A percentile compares a stretch with the other conserved stretches of the same genome.
Conservation (phyloP, 2,329 filamentous ascomycete genomes). For the Lachnellula occidentalis region DNA sequence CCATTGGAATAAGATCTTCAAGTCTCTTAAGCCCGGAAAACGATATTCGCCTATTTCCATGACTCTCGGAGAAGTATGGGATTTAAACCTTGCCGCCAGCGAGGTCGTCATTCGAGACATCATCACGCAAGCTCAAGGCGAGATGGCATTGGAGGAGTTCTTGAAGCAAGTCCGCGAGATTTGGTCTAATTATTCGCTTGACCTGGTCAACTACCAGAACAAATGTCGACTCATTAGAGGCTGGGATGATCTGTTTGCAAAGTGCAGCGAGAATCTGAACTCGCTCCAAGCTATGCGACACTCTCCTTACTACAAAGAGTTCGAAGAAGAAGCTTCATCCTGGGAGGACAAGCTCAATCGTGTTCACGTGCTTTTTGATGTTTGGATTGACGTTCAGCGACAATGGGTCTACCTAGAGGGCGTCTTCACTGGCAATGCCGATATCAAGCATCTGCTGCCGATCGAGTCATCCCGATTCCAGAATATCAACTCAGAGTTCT, state of each 20-base stretch:
- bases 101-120: conserved; percentile 88
- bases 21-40: conserved; percentile 85
- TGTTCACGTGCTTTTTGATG: conserved; percentile 95
- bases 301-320: conserved; percentile 98
- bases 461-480: conserved; percentile 96
- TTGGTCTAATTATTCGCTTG: conserved; percentile 91
- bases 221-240: conserved; percentile 96
- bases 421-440: conserved; percentile 96
- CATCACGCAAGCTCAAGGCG: conserved; percentile 90
- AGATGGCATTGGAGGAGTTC: conserved; percentile 98
- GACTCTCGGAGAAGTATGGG: conserved; percentile 98
- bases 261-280: conserved; percentile 97
- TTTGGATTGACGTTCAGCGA: conserved; percentile 99
- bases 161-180: conserved; percentile 92
- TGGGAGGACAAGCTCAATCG: conserved; percentile 99
- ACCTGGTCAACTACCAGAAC: conserved; percentile 95
- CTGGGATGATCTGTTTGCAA: conserved; percentile 97
- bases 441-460: conserved; percentile 96
- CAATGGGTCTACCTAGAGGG: conserved; percentile 99
- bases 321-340: conserved; percentile 90
- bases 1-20: conserved; percentile 98
- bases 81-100: conserved; percentile 82
- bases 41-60: conserved; percentile 91
- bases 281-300: conserved; percentile 98
- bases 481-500: conserved; percentile 98